Evolutionary conservation across 345 rosid species (phyloP).

Genomic region (Linum trigynum): DNA sequence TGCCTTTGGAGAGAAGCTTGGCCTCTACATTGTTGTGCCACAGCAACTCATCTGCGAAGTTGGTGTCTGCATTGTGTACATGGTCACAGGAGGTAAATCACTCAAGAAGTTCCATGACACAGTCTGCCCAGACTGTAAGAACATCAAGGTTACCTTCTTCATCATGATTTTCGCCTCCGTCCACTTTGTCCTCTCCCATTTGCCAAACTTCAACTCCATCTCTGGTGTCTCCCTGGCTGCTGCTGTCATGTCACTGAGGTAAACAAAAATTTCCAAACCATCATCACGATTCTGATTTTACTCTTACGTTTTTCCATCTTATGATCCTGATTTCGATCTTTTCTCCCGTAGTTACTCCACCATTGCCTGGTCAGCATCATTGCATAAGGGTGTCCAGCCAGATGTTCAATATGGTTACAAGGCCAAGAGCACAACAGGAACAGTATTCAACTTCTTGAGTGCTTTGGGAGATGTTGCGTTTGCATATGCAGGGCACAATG

Average conservation of each 20-base stretch:
- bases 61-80: conserved; percentile 23
- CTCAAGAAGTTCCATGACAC: conserved; percentile 17
- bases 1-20: conserved; percentile 23
- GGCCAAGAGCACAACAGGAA: conserved; percentile 14
- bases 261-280: not conserved
- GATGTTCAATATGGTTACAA: conserved; percentile 11
- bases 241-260: conserved; percentile 27
- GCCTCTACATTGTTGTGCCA: conserved; percentile 25
- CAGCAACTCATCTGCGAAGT: conserved; percentile 21
- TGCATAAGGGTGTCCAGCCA: conserved; percentile 19
- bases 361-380: conserved; percentile 22
- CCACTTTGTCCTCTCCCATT: conserved; percentile 23
- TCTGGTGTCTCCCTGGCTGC: conserved; percentile 24
- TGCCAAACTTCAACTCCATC: conserved; percentile 24
- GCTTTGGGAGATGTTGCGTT: conserved; percentile 27
- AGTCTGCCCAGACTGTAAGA: conserved; percentile 7
- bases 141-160: conserved; percentile 15
- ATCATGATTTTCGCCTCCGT: conserved; percentile 27
- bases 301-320: too few species aligned
- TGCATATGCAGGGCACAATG: conserved; percentile 29
- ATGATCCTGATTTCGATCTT: not conserved
- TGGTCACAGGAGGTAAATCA: conserved; percentile 28
- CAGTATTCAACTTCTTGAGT: conserved; percentile 14
- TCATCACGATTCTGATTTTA: not conserved
- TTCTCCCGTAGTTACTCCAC: conserved; percentile 16